Evolutionary conservation across 129 eudicot species (phyloP).

Genomic region (Helichrysum umbraculigerum): DNA sequence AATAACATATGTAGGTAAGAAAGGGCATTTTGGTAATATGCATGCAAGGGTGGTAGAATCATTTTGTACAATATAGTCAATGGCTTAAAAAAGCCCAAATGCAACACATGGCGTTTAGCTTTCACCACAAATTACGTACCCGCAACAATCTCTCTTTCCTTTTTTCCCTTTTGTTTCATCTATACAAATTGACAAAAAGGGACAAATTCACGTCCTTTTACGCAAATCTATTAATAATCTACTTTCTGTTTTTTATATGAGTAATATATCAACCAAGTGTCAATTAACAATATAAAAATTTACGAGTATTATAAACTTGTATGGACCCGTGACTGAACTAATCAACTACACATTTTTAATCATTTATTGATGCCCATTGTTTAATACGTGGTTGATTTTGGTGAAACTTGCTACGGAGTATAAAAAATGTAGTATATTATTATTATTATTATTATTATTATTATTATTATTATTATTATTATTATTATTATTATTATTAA

Average conservation of each 20-base stretch:
- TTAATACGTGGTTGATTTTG: background rate
- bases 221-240: slow-evolving; percentile 1
- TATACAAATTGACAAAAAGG: slow-evolving; percentile 15
- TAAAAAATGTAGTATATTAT: no score
- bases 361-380: background rate
- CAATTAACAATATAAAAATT: background rate
- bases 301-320: background rate
- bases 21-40: slow-evolving; percentile 16
- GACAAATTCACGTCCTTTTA: slow-evolving; percentile 23
- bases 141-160: background rate
- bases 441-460: no score
- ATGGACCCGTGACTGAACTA: background rate
- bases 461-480: no score
- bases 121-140: slow-evolving; percentile 11
- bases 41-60: background rate
- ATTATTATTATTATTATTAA: no score
- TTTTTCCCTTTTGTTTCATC: background rate
- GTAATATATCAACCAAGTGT: background rate
- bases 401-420: no score
- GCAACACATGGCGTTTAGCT: slow-evolving; percentile 22
- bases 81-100: slow-evolving; percentile 9
- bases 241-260: no score
- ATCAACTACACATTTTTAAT: background rate
- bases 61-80: slow-evolving; percentile 10
- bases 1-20: background rate